Conservation (phyloP, 345 rosid species). For the Brassica nigra region DNA sequence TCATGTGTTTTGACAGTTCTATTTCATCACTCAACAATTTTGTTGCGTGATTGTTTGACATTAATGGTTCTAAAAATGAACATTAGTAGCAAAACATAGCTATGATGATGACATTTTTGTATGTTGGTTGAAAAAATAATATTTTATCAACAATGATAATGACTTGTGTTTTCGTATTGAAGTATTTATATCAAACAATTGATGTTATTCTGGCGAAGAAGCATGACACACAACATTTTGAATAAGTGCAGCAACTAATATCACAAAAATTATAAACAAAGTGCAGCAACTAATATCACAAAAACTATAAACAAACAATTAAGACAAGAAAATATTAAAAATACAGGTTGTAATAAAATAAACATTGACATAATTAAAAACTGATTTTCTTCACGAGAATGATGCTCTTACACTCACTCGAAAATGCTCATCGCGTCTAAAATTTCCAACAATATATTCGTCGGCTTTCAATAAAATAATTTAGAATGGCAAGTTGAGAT, state of each 20-base stretch:
- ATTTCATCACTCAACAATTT: not conserved
- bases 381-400: not conserved
- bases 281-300: not conserved
- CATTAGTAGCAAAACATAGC: not conserved
- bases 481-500: not conserved
- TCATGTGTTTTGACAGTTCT: not conserved
- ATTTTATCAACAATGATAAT: not conserved
- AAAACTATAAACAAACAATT: not conserved
- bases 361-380: not conserved
- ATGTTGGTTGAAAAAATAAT: not conserved
- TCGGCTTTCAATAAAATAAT: not conserved
- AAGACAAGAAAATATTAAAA: not conserved
- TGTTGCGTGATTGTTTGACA: slow-evolving; percentile 12
- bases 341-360: not conserved
- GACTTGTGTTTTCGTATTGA: slow-evolving; percentile 7
- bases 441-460: not conserved
- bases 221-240: not conserved
- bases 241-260: not conserved
- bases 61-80: not conserved
- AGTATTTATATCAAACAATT: slow-evolving; percentile 1
- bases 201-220: not conserved
- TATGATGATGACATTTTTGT: not conserved
- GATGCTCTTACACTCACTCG: not conserved
- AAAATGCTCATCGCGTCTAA: not conserved
- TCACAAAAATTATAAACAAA: not conserved